Evolutionary conservation across 768 basidiomycete genomes (phyloP), one percentile per base, ranked within the genome.

Genomic region (Dictyophora rubrovolvata): DNA sequence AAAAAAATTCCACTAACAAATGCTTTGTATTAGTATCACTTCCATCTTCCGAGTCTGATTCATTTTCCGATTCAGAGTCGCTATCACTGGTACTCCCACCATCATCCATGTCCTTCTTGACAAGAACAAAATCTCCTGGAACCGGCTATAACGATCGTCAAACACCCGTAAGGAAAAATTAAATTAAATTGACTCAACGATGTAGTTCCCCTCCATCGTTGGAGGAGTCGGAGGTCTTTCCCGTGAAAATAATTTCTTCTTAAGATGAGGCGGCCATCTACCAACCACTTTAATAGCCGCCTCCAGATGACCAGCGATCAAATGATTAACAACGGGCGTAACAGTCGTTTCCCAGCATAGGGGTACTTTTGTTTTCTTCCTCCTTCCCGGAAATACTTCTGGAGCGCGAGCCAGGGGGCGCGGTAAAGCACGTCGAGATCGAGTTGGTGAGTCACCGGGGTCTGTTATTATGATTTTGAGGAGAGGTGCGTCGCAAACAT

Each of bases 51-150:
- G 61, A 1, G 77, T 77, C 5, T 79, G 63, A 0, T 64, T 48
- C 9, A 74, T 69, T 11, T 34, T 52, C 37, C 34, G 42, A 55
- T 16, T 17, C 33, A 33, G 46, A 22, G n/a, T 33, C 20, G 22
- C 11, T 20, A 8, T 53, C 50, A 48, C 33, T 35, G 5, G 47
- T 33, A 0, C 70, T 65, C 7, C 64, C 64, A 42, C 66, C 69
- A 9, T 67, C 63, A 6, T 64, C 60, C 48, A 69, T 69, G 1
- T 67, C 77, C 3, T 72, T 72, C 17, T 77, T 77, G 17, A 84
- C 70, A 5, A 88, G 58, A 1, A 87, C 72, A 36, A 79, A 76
- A 61, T 90, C 86, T 0, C 85, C 86, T 42, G 80, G 65, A 89
- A 59, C 8, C 51, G 5, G 36, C 11, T 50, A 36, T 20, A 11